phyloP scores from a whole-genome alignment of 768 basidiomycete species.

The Multifurca ochricompacta region DNA sequence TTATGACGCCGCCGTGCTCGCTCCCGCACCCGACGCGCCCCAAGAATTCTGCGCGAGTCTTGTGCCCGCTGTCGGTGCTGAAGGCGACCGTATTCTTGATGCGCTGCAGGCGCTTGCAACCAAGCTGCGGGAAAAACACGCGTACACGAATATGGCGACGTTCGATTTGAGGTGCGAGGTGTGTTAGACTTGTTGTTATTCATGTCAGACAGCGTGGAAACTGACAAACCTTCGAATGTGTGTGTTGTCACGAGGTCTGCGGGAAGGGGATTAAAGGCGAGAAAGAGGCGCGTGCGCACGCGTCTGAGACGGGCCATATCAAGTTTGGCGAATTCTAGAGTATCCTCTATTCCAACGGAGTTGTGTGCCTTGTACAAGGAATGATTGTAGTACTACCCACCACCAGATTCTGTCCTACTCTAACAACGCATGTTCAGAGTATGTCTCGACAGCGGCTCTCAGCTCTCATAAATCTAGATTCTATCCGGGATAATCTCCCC shows the following conservation, averaged over 20 bases:
- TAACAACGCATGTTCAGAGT: background rate
- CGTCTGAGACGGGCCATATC: slow-evolving; percentile 77
- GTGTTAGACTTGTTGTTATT: slow-evolving; percentile 20
- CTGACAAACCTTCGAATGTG: no score
- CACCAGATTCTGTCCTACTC: background rate
- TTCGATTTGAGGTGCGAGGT: slow-evolving; percentile 89
- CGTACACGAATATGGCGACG: slow-evolving; percentile 86
- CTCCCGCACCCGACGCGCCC: slow-evolving; percentile 70
- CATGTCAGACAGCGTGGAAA: no score
- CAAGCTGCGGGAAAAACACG: slow-evolving; percentile 65
- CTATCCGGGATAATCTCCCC: background rate
- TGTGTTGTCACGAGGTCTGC: slow-evolving; percentile 48
- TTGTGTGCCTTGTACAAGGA: background rate
- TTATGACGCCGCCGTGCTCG: slow-evolving; percentile 84
- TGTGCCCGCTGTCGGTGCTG: slow-evolving; percentile 51
- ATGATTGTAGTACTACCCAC: background rate
- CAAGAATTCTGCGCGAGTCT: slow-evolving; percentile 77
- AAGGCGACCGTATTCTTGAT: slow-evolving; percentile 45
- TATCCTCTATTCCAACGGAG: background rate
- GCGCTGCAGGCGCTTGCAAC: slow-evolving; percentile 68
- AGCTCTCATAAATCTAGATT: background rate
- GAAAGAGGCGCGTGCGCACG: slow-evolving; percentile 87
- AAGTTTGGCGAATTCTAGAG: slow-evolving; percentile 72
- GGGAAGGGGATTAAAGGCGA: slow-evolving; percentile 85
- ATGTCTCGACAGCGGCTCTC: background rate